Evolutionary conservation across 2,329 filamentous ascomycete genomes (phyloP), one percentile per base, ranked within the genome.

Genomic region (Colletotrichum theobromicola): DNA sequence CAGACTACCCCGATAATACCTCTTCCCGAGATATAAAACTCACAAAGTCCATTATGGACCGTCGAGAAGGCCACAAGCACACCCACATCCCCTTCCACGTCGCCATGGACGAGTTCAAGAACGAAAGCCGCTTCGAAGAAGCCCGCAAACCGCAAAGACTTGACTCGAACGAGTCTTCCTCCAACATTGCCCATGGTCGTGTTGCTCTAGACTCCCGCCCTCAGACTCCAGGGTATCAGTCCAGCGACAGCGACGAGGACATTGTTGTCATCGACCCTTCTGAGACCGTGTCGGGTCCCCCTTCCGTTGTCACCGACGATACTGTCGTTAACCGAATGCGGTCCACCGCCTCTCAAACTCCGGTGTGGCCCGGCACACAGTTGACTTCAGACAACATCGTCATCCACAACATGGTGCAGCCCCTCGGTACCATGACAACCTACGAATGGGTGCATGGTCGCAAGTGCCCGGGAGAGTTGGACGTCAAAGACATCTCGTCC

Each of bases 361-460:
- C 42, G 7, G n/a, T 21, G 4, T 42, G 35, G 13, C 34, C 28
- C 21, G 68, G 42, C 13, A 61, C 30, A 9, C 62, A 62, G 9
- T n/a, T 75, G 35, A 75, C 72, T 28, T 35, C 35, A 10, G 28
- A 30, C 69, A 72, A 72, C 24, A 75, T 75, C 26, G n/a, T 28
- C 24, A 32, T 72, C 26, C 72, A 67, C 46, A 37, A 75, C 24
- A 12, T 55, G 30, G 21, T 57, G 13, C 57, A 26, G n/a, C 72
- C 68, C 4, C 42, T 67, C 18, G 62, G 69, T 13, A 50, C 24
- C 42, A 18, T 57, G 34, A 50, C 34, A 57, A 72, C 46, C 1
- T 72, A 72, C 58, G 68, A 67, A 13, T 75, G 72, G 72, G 21
- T 75, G 10, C 60, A 60, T 53, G 69, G 69, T 18, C 68, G 70